Conservation (phyloP, 1,284 basidiomycete species). For the Quambalaria eucalypti region DNA sequence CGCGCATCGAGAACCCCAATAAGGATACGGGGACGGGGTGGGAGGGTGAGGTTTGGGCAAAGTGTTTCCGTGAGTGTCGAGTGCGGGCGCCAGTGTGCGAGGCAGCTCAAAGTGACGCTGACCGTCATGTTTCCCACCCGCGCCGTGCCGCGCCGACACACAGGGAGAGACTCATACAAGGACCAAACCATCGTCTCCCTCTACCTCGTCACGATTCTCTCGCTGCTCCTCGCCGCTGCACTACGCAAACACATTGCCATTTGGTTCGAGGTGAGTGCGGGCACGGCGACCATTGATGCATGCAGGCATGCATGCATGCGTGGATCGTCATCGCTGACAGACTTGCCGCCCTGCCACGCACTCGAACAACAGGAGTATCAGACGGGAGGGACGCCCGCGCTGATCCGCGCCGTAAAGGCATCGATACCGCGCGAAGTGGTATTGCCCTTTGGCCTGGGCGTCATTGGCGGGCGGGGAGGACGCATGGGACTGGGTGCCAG, state of each 20-base stretch:
- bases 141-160: neutral
- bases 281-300: neutral
- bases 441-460: no score
- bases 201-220: slow-evolving; percentile 19
- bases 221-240: slow-evolving; percentile 8
- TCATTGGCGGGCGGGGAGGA: no score
- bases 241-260: neutral
- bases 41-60: slow-evolving; percentile 46
- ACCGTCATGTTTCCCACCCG: neutral
- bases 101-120: neutral
- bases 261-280: slow-evolving; percentile 6
- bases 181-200: slow-evolving; percentile 39
- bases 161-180: slow-evolving; percentile 39
- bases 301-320: neutral
- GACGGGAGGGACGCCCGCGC: neutral
- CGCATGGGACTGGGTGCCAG: no score
- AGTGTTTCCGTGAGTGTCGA: slow-evolving; percentile 32
- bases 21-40: slow-evolving; percentile 44
- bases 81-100: neutral
- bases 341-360: no score
- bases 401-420: neutral
- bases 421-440: neutral
- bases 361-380: neutral
- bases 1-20: slow-evolving; percentile 34
- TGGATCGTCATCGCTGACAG: neutral